Evolutionary conservation across 352 stramenopile species (phyloP).

Genomic region (Phytophthora boehmeriae): DNA sequence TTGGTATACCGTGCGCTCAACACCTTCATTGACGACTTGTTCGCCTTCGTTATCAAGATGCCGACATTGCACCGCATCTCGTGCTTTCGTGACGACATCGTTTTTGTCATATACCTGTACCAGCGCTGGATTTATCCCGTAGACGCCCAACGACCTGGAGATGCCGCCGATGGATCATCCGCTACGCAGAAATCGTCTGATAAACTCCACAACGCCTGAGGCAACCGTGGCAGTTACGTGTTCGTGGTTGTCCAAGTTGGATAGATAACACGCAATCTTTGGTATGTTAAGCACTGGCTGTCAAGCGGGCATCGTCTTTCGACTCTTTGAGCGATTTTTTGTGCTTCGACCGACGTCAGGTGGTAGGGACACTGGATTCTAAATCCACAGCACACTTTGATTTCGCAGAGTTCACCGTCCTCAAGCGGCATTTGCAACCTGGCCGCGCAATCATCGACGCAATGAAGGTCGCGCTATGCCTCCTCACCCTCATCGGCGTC

Average conservation of each 20-base stretch:
- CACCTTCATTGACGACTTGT: conserved; percentile 94
- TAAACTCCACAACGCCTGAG: conserved; percentile 35
- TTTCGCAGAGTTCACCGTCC: too few relatives aligned
- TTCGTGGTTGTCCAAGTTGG: too few relatives aligned
- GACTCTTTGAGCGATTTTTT: too few relatives aligned
- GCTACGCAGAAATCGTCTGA: conserved; percentile 5
- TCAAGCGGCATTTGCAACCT: background rate
- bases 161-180: conserved; percentile 23
- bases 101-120: conserved; percentile 92
- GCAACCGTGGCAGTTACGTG: background rate
- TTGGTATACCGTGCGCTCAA: conserved; percentile 95
- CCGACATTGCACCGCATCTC: conserved; percentile 90
- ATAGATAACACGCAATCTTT: too few relatives aligned
- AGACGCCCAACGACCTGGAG: conserved; percentile 48
- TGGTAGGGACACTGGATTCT: too few relatives aligned
- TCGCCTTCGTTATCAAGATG: conserved; percentile 93
- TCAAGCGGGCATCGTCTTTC: too few relatives aligned
- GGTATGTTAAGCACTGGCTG: too few relatives aligned
- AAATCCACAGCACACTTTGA: too few relatives aligned
- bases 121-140: conserved; percentile 93
- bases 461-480: conserved; percentile 8
- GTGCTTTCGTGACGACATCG: conserved; percentile 90
- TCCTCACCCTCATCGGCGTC: conserved; percentile 10
- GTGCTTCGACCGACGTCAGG: too few relatives aligned
- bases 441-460: background rate